Evolutionary conservation across 2,329 filamentous ascomycete genomes (phyloP).

Genomic region (Cytospora piceicola): DNA sequence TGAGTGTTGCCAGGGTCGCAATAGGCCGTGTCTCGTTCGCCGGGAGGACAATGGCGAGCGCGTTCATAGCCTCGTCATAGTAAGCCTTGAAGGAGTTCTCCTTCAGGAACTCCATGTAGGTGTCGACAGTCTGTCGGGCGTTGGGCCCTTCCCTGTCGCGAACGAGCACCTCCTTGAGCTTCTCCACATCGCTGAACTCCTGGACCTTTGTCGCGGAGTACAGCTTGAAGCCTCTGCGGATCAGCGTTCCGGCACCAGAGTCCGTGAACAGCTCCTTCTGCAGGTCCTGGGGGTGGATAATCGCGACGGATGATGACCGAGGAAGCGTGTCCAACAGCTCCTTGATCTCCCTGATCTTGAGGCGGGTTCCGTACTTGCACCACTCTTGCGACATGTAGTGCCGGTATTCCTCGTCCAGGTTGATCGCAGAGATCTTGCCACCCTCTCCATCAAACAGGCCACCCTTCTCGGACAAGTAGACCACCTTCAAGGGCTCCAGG

Average conservation of each 20-base stretch:
- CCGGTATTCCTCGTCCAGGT: slow-evolving; percentile 95
- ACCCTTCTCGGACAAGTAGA: slow-evolving; percentile 98
- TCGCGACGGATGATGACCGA: slow-evolving; percentile 90
- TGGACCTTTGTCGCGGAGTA: slow-evolving; percentile 71
- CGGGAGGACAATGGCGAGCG: slow-evolving; percentile 85
- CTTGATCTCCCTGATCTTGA: slow-evolving; percentile 99
- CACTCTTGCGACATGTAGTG: slow-evolving; percentile 90
- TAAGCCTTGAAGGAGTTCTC: slow-evolving; percentile 86
- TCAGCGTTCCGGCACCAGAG: slow-evolving; percentile 90
- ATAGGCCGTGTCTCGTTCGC: slow-evolving; percentile 67
- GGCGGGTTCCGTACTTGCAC: slow-evolving; percentile 90
- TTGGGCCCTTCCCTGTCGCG: slow-evolving; percentile 82
- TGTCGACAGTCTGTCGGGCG: slow-evolving; percentile 80
- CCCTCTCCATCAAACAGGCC: slow-evolving; percentile 91
- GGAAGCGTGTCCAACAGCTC: slow-evolving; percentile 87
- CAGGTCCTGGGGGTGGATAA: slow-evolving; percentile 93
- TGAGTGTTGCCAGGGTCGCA: slow-evolving; percentile 86
- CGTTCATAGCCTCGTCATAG: slow-evolving; percentile 92
- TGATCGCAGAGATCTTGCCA: slow-evolving; percentile 95
- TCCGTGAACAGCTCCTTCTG: slow-evolving; percentile 98
- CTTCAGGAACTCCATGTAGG: slow-evolving; percentile 80
- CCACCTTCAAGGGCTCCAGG: slow-evolving; percentile 92
- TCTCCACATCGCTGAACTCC: slow-evolving; percentile 75
- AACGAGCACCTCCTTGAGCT: slow-evolving; percentile 80
- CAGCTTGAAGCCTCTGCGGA: slow-evolving; percentile 89